These are phyloP conservation scores for Cryphonectria naterciae DNA, from an alignment of 2,329 filamentous ascomycete genomes.

Conservation along the genomic window DNA sequence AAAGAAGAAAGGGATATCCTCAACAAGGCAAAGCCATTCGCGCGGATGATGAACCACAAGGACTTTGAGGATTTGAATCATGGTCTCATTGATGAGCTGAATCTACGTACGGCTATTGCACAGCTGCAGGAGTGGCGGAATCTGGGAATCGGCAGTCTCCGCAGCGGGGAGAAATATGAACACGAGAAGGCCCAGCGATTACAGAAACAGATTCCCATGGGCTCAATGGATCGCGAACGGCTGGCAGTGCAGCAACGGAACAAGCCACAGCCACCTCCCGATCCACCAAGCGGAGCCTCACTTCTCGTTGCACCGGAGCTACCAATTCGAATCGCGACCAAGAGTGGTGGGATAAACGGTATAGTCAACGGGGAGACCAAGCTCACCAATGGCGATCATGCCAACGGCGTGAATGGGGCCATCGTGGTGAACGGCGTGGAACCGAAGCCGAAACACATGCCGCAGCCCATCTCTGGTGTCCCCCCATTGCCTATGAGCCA, in stretches of 20 bases:
- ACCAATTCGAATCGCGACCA: slow-evolving; percentile 58
- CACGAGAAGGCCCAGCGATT: slow-evolving; percentile 79
- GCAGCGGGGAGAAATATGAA: slow-evolving; percentile 90
- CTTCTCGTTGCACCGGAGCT: slow-evolving; percentile 80
- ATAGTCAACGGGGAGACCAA: slow-evolving; percentile 57
- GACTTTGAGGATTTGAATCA: slow-evolving; percentile 88
- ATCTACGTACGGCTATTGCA: slow-evolving; percentile 83
- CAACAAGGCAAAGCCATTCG: slow-evolving; percentile 94
- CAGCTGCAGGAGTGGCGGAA: slow-evolving; percentile 95
- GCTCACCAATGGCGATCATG: slow-evolving; percentile 41
- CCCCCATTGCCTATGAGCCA: slow-evolving; percentile 70
- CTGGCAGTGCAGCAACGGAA: slow-evolving; percentile 73
- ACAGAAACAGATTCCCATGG: slow-evolving; percentile 72
- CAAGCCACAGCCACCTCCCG: slow-evolving; percentile 67
- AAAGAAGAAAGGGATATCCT: slow-evolving; percentile 93
- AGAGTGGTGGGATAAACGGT: slow-evolving; percentile 35
- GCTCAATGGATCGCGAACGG: slow-evolving; percentile 80
- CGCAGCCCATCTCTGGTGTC: slow-evolving; percentile 63
- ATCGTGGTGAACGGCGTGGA: slow-evolving; percentile 51
- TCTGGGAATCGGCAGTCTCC: slow-evolving; percentile 81
- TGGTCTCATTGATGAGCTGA: slow-evolving; percentile 87
- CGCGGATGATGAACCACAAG: slow-evolving; percentile 90
- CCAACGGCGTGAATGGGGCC: slow-evolving; percentile 51
- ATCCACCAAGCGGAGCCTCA: slow-evolving; percentile 75
- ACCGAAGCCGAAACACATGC: slow-evolving; percentile 54